A percentile compares a stretch with the other conserved stretches of the same genome.
Evolutionary conservation across 2,329 filamentous ascomycete species (phyloP).

Genomic region (Ilyonectria destructans): DNA sequence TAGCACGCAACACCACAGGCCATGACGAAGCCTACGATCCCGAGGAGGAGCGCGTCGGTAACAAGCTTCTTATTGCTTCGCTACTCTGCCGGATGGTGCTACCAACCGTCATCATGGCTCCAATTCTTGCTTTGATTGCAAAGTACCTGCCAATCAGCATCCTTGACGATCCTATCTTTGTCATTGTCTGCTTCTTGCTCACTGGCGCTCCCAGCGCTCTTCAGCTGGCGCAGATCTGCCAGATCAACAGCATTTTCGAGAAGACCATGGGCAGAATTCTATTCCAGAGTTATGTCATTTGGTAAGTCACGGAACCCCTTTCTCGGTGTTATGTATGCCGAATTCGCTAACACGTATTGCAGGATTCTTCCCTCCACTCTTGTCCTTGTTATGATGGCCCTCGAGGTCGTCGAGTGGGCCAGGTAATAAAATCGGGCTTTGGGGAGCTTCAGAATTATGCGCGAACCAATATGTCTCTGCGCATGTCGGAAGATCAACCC

Average conservation of each 20-base stretch:
- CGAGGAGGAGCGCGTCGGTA: constrained; percentile 79
- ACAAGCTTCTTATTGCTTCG: constrained; percentile 87
- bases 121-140: constrained; percentile 86
- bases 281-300: constrained; percentile 92
- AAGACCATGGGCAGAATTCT: constrained; percentile 92
- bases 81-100: constrained; percentile 93
- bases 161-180: constrained; percentile 96
- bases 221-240: constrained; percentile 97
- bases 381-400: constrained; percentile 88
- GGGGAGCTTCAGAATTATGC: background rate
- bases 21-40: constrained; percentile 75
- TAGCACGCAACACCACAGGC: constrained; percentile 91
- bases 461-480: background rate
- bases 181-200: constrained; percentile 97
- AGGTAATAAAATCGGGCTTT: constrained; percentile 39
- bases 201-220: constrained; percentile 94
- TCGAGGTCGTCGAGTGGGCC: constrained; percentile 95
- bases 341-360: constrained; percentile 49
- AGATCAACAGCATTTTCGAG: constrained; percentile 97
- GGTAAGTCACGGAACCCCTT: constrained; percentile 70
- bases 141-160: constrained; percentile 96
- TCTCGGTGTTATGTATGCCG: constrained; percentile 29
- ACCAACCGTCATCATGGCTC: constrained; percentile 93
- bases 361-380: constrained; percentile 96
- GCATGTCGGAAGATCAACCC: background rate